phyloP scores from a whole-genome alignment of 495 filamentous ascomycete species.

The Xylaria grammica region DNA sequence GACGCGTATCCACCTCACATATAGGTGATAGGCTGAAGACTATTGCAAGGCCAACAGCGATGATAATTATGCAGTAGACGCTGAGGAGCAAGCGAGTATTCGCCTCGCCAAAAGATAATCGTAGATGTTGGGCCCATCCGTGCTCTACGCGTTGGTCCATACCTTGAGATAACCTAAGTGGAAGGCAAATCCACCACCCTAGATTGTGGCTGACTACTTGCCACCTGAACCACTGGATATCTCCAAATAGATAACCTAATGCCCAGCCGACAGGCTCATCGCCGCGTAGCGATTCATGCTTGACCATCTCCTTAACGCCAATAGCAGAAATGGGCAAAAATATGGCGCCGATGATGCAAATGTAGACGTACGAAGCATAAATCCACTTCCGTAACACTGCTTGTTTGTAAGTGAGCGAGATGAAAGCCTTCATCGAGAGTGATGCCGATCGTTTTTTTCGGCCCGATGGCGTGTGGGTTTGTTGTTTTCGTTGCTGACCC shows the following conservation, averaged over 20 bases:
- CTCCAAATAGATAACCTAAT: constrained; percentile 85
- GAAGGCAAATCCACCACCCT: constrained; percentile 77
- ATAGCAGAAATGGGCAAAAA: constrained; percentile 48
- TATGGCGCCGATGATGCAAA: constrained; percentile 64
- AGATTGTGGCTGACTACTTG: constrained; percentile 68
- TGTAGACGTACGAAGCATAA: constrained; percentile 81
- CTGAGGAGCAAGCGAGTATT: constrained; percentile 81
- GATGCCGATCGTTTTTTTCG: constrained; percentile 72
- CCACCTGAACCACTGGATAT: constrained; percentile 70
- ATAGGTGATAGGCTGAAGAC: constrained; percentile 74
- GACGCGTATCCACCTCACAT: constrained; percentile 90
- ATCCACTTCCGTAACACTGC: constrained; percentile 78
- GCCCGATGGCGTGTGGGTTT: constrained; percentile 64
- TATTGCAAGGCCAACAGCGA: constrained; percentile 70
- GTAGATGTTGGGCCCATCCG: constrained; percentile 14
- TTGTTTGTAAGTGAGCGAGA: constrained; percentile 79
- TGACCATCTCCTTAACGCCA: constrained; percentile 72
- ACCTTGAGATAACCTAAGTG: constrained; percentile 48
- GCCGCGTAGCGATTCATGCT: constrained; percentile 66
- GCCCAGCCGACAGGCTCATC: constrained; percentile 92
- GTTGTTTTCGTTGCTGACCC: constrained; percentile 35
- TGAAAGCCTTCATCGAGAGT: constrained; percentile 69
- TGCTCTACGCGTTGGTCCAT: not conserved
- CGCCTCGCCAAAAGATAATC: constrained; percentile 66
- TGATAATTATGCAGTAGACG: constrained; percentile 71